Evolutionary conservation across 768 basidiomycete genomes (phyloP), one percentile per base, ranked within the genome.

Genomic region (Neoboletus magnificus): DNA sequence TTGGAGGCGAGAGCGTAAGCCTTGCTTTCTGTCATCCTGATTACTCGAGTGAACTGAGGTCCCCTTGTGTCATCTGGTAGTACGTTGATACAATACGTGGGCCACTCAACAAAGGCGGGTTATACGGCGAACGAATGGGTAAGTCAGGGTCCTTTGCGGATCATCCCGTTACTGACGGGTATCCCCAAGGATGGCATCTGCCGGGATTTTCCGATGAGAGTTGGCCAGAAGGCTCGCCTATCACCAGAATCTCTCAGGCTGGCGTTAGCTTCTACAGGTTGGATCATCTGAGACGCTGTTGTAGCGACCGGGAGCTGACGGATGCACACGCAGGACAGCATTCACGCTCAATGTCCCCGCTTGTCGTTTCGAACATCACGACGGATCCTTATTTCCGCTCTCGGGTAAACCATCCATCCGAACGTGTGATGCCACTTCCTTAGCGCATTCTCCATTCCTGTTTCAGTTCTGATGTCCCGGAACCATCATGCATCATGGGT

Each of bases 101-200:
- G 6, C 74, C 81, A n/a, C 67, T 82, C 53, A 84, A 85, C 57
- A 82, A 83, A 64, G 84, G 84, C 10, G 83, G 83, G 2, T 62
- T 83, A 2, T 82, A 76, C 53, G 81, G 72, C 15, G 83, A 85
- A 65, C 76, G 83, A 18, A 76, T 78, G 73, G 80, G 62, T 54
- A 42, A 50, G 43, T 30, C 27, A 27, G 52, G 18, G 6, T 4
- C 0, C 15, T 45, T 36, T 25, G 20, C 22, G 6, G 18, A 15
- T 18, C 16, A 12, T 33, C 16, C 16, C 33, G 37, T 48, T 23
- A 29, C 37, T 62, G 53, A 69, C 18, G 9, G n/a, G 35, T n/a
- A 22, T 36, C 22, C 20, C 12, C 25, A 51, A 54, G 65, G 82
- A 35, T 83, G 81, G 79, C 83, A 85, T 61, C 73, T 84, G n/a